Evolutionary conservation across 1,139 yeast species (phyloP), one percentile per base, ranked within the genome.

Genomic region (Meyerozyma sp.): DNA sequence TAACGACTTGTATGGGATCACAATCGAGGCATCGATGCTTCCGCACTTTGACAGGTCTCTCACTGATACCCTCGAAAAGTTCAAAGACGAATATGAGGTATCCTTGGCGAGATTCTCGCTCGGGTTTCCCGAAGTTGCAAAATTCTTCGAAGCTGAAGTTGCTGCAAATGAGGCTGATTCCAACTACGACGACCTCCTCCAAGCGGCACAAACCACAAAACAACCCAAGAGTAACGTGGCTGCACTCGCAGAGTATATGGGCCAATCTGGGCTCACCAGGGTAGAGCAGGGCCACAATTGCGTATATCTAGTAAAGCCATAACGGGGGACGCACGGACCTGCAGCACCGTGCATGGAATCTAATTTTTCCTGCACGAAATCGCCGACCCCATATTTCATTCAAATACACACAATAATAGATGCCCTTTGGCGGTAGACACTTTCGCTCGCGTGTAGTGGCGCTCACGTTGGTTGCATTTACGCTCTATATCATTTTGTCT

Each of bases 51-150:
- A 66, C 46, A 32, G 42, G 1, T 50, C 49, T 21, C 53, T 68
- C n/a, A 44, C 66, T 6, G 45, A 55, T 2, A 28, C 54, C 27
- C 47, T 68, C 8, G 60, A 58, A 18, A 41, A 44, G 7, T 13
- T 26, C 25, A 44, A 38, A 4, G 48, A 56, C 3, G 61, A 56
- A 5, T 58, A 66, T 40, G 64, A 65, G 40, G 46, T 68, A 2
- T 48, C 62, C 4, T 70, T 63, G 0, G 68, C 59, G 2, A 45
- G 73, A 36, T 41, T 69, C 10, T 55, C 64, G 9, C 46, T 56
- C 16, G 30, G 44, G 2, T 48, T 55, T 40, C 45, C 49, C 0
- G 39, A 36, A 13, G 51, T 63, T 11, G 39, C 43, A 8, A 44
- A 50, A 14, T 55, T 57, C 38, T 50, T 59, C 9, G 35, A 32